Conservation (phyloP, 768 basidiomycete genomes). For the Paxillus rubicundulus region DNA sequence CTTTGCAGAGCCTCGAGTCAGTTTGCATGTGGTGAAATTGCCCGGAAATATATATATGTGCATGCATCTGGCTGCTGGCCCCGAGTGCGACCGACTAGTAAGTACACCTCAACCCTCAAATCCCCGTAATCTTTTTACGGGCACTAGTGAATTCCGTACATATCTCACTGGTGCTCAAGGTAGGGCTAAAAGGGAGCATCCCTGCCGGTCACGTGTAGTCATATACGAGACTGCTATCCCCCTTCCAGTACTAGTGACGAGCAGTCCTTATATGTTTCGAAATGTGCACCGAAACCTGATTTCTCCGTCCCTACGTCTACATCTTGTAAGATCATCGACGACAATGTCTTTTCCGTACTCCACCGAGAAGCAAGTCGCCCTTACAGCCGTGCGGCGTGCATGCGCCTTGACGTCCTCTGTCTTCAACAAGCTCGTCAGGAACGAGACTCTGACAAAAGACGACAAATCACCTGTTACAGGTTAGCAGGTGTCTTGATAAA, state of each 20-base stretch:
- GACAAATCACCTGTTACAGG: slow-evolving; percentile 94
- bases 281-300: slow-evolving; percentile 11
- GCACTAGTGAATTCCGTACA: too few relatives aligned
- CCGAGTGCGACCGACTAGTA: too few relatives aligned
- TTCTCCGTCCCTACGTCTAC: not conserved
- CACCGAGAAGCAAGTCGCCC: slow-evolving; percentile 75
- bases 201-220: not conserved
- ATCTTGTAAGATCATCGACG: slow-evolving; percentile 1
- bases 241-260: not conserved
- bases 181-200: too few relatives aligned
- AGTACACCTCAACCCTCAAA: too few relatives aligned
- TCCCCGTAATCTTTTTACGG: too few relatives aligned
- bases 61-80: too few relatives aligned
- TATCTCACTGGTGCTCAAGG: too few relatives aligned
- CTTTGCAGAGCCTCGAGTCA: too few relatives aligned
- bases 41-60: too few relatives aligned
- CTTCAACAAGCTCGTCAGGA: slow-evolving; percentile 80
- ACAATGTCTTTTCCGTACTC: slow-evolving; percentile 56
- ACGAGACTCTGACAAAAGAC: slow-evolving; percentile 83
- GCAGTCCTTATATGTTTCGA: slow-evolving; percentile 11
- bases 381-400: slow-evolving; percentile 85
- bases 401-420: slow-evolving; percentile 81
- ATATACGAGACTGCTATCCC: not conserved
- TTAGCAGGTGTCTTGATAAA: slow-evolving; percentile 26
- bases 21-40: too few relatives aligned